These are phyloP conservation scores for Talaromyces marneffei DNA, from an alignment of 2,329 filamentous ascomycete species.

Conservation along the genomic window DNA sequence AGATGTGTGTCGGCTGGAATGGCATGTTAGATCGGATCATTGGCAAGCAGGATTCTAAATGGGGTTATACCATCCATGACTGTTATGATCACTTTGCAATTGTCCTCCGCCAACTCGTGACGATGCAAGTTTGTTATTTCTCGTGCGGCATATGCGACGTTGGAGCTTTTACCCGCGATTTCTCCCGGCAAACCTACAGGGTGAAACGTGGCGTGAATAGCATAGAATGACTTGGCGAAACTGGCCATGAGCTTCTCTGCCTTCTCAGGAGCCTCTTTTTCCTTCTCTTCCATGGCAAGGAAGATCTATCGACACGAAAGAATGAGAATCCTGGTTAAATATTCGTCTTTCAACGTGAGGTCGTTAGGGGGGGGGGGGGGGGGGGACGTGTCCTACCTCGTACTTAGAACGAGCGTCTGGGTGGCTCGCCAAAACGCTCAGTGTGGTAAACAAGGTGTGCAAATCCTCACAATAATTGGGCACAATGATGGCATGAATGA, in stretches of 20 bases:
- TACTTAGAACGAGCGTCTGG: constrained; percentile 58
- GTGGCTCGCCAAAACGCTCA: constrained; percentile 63
- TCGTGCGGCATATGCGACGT: constrained; percentile 61
- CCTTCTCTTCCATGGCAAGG: constrained; percentile 66
- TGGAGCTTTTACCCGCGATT: constrained; percentile 68
- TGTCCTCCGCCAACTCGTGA: constrained; percentile 17
- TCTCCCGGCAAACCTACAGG: constrained; percentile 61
- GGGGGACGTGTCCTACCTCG: constrained; percentile 52
- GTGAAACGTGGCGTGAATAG: constrained; percentile 62
- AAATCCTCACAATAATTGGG: constrained; percentile 71
- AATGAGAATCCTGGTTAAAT: neutral
- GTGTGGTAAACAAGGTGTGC: constrained; percentile 61
- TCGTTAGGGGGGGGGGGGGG: too few species aligned
- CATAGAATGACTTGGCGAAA: constrained; percentile 60
- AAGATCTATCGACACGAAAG: constrained; percentile 57
- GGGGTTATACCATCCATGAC: constrained; percentile 61
- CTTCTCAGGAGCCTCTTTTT: constrained; percentile 56
- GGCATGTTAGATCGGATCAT: neutral
- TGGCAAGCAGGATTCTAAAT: neutral
- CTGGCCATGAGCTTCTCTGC: constrained; percentile 55
- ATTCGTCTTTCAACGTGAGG: neutral
- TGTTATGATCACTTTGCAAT: constrained; percentile 62
- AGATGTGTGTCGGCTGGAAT: constrained; percentile 52
- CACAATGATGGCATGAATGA: constrained; percentile 62
- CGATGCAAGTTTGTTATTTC: constrained; percentile 21